phyloP scores from a whole-genome alignment of 2,329 filamentous ascomycete species.

The Pseudocercospora fijiensis region DNA sequence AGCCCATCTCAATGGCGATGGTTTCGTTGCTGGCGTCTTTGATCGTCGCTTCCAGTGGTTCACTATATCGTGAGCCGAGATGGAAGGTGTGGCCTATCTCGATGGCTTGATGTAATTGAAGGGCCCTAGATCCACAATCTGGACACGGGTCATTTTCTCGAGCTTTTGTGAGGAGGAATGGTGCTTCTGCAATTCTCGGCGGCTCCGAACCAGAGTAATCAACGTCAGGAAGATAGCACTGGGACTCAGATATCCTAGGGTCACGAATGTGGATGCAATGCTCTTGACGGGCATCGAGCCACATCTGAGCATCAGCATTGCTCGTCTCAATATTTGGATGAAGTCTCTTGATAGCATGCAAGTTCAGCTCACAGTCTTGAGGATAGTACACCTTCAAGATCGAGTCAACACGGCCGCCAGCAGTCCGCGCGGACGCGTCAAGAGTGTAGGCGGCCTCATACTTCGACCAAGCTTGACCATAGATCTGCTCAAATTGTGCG shows the following conservation, averaged over 20 bases:
- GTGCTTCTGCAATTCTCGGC: slow-evolving; percentile 15
- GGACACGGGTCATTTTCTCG: slow-evolving; percentile 70
- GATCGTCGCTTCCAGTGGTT: slow-evolving; percentile 67
- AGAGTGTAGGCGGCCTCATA: background rate
- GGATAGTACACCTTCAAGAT: slow-evolving; percentile 64
- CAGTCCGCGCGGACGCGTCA: background rate
- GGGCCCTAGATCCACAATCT: slow-evolving; percentile 58
- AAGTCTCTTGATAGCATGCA: slow-evolving; percentile 65
- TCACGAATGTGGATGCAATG: background rate
- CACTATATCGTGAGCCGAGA: slow-evolving; percentile 83
- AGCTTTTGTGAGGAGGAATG: slow-evolving; percentile 65
- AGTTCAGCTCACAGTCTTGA: slow-evolving; percentile 48
- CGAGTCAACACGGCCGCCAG: slow-evolving; percentile 46
- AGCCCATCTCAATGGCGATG: slow-evolving; percentile 83
- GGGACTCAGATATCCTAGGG: background rate
- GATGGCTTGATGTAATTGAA: slow-evolving; percentile 70
- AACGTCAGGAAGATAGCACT: background rate
- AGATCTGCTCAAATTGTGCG: background rate
- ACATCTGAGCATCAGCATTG: slow-evolving; percentile 24
- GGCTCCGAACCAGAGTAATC: background rate
- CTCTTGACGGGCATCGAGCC: background rate
- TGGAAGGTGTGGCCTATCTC: slow-evolving; percentile 96
- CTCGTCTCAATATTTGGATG: slow-evolving; percentile 69
- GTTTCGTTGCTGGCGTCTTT: slow-evolving; percentile 38
- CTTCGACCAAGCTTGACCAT: background rate